Base-by-base conservation (phyloP, 2,329 filamentous ascomycete species). In the Aureobasidium sp. region DNA sequence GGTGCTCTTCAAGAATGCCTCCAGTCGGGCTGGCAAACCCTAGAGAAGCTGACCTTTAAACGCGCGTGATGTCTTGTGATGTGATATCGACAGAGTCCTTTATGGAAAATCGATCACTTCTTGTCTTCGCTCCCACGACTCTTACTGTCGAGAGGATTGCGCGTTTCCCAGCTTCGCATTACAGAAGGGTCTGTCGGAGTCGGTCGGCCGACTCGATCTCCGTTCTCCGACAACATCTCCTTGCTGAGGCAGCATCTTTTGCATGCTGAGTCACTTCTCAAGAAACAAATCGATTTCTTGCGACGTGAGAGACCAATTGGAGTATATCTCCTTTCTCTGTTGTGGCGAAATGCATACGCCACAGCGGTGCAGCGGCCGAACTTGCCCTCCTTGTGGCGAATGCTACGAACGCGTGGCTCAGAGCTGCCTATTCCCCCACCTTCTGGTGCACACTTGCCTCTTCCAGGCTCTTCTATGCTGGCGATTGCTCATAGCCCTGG, bases 351-450 rank as follows among this genome's bases (percentile, higher is more conserved):
- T 36, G 24, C n/a, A 20, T 24, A 55, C 53, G 53, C 53, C 53
- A 57, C 53, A 57, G 36, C 50, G 36, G 51, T 6, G 9, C 36
- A 27, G 15, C 51, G 51, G 51, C 4, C 50, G 50, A 53, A 27
- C 43, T 13, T 27, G 50, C 50, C 50, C 55, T 47, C 32, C 20
- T 9, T 60, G 57, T 62, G 60, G 60, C 60, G 43, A 62, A 46
- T 24, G 41, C n/a, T 20, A 41, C 47, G 39, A 29, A 62, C 59
- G 50, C 50, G 59, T 62, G 50, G 59, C 59, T 62, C 26, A 52
- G 50, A 29, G 50, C 17, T 55, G 60, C 60, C 60, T 62, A 48
- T 62, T 55, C 43, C 60, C 59, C 47, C 41, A 26, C 48, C 37
- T 48, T 61, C 48, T 44, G 29, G 36, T 26, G n/a, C n/a, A 20